A percentile compares a stretch with the other conserved stretches of the same genome.
Evolutionary conservation across 768 basidiomycete genomes (phyloP).

Genomic region (Leccinum pellstonianum): DNA sequence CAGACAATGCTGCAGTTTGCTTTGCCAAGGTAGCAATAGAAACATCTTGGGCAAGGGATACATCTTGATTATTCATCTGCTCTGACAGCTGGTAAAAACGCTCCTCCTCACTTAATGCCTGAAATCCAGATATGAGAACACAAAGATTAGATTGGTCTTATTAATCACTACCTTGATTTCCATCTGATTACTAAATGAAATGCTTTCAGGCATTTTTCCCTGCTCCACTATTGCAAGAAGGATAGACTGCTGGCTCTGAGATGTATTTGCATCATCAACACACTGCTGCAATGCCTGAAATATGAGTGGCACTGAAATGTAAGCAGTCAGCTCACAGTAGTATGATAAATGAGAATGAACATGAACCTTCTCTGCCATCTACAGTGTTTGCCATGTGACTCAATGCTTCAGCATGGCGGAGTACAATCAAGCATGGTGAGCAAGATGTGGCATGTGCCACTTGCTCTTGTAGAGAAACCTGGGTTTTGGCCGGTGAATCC

Average conservation of each 20-base stretch:
- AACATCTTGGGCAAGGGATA: conserved; percentile 69
- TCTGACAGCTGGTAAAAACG: conserved; percentile 57
- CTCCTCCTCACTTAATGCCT: conserved; percentile 83
- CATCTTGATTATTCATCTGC: conserved; percentile 38
- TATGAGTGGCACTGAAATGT: conserved; percentile 53
- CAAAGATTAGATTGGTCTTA: background rate
- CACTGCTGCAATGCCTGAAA: conserved; percentile 61
- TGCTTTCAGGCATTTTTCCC: conserved; percentile 57
- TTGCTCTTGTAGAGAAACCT: conserved; percentile 65
- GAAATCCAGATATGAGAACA: background rate
- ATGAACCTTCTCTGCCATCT: conserved; percentile 56
- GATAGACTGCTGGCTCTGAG: conserved; percentile 69
- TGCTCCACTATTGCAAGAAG: conserved; percentile 71
- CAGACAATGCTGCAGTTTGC: conserved; percentile 89
- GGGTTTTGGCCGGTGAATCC: conserved; percentile 74
- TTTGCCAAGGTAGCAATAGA: conserved; percentile 68
- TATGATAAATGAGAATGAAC: background rate
- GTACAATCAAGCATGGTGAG: conserved; percentile 80
- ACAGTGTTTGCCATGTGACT: conserved; percentile 60
- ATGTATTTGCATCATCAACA: conserved; percentile 55
- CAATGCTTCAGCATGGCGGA: conserved; percentile 81
- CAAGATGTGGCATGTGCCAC: conserved; percentile 77
- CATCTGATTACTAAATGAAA: conserved; percentile 88
- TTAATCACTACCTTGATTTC: conserved; percentile 55
- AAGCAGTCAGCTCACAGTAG: background rate